Percentiles rank a stretch among this genome's conserved stretches.
Conservation (phyloP, 257 asterid species). For the Nicotiana attenuata region DNA sequence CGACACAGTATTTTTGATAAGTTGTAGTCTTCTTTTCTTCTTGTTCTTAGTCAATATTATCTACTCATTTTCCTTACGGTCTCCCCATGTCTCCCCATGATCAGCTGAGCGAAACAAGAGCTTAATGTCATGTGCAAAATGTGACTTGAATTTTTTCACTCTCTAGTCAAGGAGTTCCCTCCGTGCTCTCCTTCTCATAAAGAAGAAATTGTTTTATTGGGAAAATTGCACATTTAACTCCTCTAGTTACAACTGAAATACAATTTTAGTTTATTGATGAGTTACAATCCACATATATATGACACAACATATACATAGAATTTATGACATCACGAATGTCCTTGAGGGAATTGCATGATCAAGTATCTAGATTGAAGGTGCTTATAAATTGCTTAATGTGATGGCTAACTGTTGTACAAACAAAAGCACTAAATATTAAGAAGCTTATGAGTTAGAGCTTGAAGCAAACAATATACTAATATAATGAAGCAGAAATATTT, state of each 20-base stretch:
- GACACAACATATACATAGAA: slow-evolving; percentile 21
- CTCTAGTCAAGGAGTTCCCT: too few species aligned
- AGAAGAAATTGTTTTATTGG: background rate
- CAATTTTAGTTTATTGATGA: too few species aligned
- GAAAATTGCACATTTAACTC: background rate
- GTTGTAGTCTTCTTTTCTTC: too few species aligned
- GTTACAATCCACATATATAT: too few species aligned
- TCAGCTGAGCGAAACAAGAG: slow-evolving; percentile 52
- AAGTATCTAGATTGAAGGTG: slow-evolving; percentile 54
- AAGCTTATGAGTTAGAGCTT: background rate
- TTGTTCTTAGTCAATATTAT: too few species aligned
- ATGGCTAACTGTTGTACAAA: background rate
- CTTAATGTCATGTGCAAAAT: slow-evolving; percentile 2
- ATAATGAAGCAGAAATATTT: background rate
- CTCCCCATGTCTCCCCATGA: slow-evolving; percentile 18
- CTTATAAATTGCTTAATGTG: background rate
- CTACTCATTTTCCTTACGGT: too few species aligned
- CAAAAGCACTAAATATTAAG: background rate
- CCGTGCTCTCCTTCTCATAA: too few species aligned
- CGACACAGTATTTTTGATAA: too few species aligned
- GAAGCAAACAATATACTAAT: background rate
- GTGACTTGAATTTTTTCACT: background rate
- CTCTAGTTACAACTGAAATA: too few species aligned
- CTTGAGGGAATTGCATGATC: slow-evolving; percentile 66
- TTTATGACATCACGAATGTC: slow-evolving; percentile 83